Evolutionary conservation across 2,329 filamentous ascomycete genomes (phyloP), one percentile per base, ranked within the genome.

Genomic region (Talaromyces sp.): DNA sequence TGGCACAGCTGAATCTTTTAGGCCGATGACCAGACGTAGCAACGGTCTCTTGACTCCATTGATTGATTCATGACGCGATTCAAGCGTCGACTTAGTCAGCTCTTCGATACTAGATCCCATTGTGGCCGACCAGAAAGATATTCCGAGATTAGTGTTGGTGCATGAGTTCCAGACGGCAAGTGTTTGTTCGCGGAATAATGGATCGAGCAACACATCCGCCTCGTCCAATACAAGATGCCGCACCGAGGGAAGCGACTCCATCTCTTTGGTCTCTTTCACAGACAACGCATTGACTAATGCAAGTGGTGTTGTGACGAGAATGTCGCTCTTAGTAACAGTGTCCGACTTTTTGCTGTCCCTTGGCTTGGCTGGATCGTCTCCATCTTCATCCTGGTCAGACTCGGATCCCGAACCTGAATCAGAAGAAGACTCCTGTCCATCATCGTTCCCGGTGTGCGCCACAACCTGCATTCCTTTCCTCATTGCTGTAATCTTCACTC

Each of bases 1-100:
- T 41, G 94, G 92, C 53, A 99, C 88, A 2, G 93, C 92, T 2
- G 91, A 92, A 74, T 99, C 94, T 75, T 97, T 97, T 51, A 99
- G 79, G 4, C 94, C 94, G n/a, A 97, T 91, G 5, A 99, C 91
- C 5, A 97, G 81, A 45, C 94, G 88, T 62, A 97, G 73, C 2
- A 97, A 21, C 80, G 85, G 61, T 75, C 79, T 28, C 41, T 71
- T 65, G n/a, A 61, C 57, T 36, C 66, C 63, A 2, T 21, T 13
- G 67, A 80, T 74, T 37, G 61, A 69, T 41, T 73, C 69, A 53
- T 73, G 80, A 36, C 86, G 81, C 8, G 79, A 75, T 39, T 80
- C 76, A 53, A 94, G 82, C 13, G 86, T 87, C n/a, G 84, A 82
- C 6, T 82, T 82, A 48, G 90, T 83, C 7, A 97, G 78, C 19